Evolutionary conservation across 2,329 filamentous ascomycete species (phyloP).

Genomic region (Monilinia aucupariae): DNA sequence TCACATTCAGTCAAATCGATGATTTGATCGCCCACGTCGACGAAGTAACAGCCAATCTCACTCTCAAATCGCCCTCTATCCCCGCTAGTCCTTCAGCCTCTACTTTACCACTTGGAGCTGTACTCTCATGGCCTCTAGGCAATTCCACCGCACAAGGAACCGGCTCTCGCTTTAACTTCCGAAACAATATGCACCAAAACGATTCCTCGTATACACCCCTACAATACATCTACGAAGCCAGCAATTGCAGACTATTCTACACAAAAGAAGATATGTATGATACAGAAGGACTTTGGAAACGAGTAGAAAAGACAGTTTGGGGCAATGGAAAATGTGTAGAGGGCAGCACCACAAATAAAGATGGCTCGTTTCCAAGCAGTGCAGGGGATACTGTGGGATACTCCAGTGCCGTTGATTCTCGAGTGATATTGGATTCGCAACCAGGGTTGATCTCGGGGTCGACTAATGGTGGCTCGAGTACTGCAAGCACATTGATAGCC

Average conservation of each 20-base stretch:
- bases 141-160: slow-evolving; percentile 19
- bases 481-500: neutral
- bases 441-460: neutral
- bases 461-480: neutral
- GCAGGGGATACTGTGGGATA: neutral
- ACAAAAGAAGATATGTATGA: slow-evolving; percentile 48
- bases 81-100: neutral
- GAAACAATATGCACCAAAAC: slow-evolving; percentile 35
- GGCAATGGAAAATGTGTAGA: slow-evolving; percentile 37
- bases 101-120: neutral
- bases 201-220: slow-evolving; percentile 40
- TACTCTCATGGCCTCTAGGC: neutral
- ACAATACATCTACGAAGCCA: slow-evolving; percentile 56
- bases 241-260: slow-evolving; percentile 56
- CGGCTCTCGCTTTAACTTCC: slow-evolving; percentile 38
- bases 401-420: neutral
- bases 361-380: neutral
- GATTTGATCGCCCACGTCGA: neutral
- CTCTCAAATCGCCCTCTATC: neutral
- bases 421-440: neutral
- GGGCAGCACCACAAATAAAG: slow-evolving; percentile 18
- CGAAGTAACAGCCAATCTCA: neutral
- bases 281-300: slow-evolving; percentile 46
- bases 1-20: neutral
- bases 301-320: slow-evolving; percentile 39